Percentiles rank a stretch among this genome's conserved stretches.
Evolutionary conservation across 805 yeast genomes (phyloP).

Genomic region (Torulaspora indica): DNA sequence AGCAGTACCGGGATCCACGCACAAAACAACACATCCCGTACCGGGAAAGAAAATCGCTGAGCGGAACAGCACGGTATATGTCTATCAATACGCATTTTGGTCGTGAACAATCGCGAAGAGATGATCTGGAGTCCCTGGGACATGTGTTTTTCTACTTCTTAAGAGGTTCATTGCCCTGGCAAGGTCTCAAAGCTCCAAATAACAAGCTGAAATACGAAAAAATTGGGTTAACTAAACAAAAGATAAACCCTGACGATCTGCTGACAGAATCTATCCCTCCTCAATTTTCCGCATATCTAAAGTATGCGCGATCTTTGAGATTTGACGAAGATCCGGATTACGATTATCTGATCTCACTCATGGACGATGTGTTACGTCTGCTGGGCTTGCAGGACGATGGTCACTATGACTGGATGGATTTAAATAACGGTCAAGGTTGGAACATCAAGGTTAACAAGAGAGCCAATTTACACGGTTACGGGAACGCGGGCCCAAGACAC

Average conservation of each 20-base stretch:
- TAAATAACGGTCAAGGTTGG: conserved; percentile 80
- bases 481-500: conserved; percentile 55
- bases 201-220: conserved; percentile 78
- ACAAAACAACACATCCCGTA: conserved; percentile 79
- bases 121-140: conserved; percentile 75
- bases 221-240: conserved; percentile 74
- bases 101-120: conserved; percentile 77
- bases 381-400: conserved; percentile 60
- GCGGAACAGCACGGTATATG: conserved; percentile 86
- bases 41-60: conserved; percentile 70
- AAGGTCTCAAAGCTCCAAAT: conserved; percentile 84
- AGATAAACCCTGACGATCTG: conserved; percentile 58
- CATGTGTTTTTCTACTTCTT: conserved; percentile 77
- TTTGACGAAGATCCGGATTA: conserved; percentile 82
- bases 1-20: conserved; percentile 74
- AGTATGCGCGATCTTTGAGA: conserved; percentile 59
- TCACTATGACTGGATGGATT: conserved; percentile 74
- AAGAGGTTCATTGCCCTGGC: conserved; percentile 83
- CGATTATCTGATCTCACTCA: conserved; percentile 55
- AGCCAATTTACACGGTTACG: conserved; percentile 78
- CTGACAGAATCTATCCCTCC: conserved; percentile 59
- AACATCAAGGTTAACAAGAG: conserved; percentile 69
- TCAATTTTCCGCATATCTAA: conserved; percentile 71
- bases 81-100: conserved; percentile 85
- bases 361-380: conserved; percentile 55